phyloP scores from a whole-genome alignment of 2,329 filamentous ascomycete species.

The Xylariaceae sp. region DNA sequence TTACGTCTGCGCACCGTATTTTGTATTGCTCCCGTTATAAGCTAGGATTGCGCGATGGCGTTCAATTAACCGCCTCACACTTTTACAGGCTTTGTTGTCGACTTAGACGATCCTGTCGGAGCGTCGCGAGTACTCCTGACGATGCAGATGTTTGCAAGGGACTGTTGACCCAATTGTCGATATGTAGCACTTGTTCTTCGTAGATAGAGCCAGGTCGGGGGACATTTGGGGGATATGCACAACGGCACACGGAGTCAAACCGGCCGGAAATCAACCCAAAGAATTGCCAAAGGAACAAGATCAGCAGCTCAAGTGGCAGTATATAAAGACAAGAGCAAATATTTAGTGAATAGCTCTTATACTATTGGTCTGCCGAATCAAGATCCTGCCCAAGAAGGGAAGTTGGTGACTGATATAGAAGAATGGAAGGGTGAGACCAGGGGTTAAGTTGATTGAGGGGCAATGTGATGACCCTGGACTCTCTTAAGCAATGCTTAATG shows the following conservation, averaged over 20 bases:
- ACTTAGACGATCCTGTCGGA: background rate
- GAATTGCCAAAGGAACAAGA: background rate
- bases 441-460: slow-evolving; percentile 1
- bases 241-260: slow-evolving; percentile 1
- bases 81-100: background rate
- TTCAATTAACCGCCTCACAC: background rate
- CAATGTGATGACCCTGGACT: background rate
- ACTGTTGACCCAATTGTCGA: background rate
- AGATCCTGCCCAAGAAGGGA: background rate
- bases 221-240: background rate
- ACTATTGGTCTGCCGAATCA: slow-evolving; percentile 4
- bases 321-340: too few relatives aligned
- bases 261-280: slow-evolving; percentile 1
- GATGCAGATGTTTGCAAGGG: slow-evolving; percentile 2
- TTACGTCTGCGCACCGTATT: too few relatives aligned
- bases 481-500: background rate
- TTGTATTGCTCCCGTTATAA: too few relatives aligned
- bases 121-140: slow-evolving; percentile 14
- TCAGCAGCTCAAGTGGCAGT: too few relatives aligned
- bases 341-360: too few relatives aligned
- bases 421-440: too few relatives aligned
- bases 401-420: background rate
- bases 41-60: background rate
- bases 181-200: too few relatives aligned
- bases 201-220: too few relatives aligned